Percentiles rank a stretch among this genome's conserved stretches.
Evolutionary conservation across 768 basidiomycete species (phyloP).

Genomic region (Russula ochroleuca): DNA sequence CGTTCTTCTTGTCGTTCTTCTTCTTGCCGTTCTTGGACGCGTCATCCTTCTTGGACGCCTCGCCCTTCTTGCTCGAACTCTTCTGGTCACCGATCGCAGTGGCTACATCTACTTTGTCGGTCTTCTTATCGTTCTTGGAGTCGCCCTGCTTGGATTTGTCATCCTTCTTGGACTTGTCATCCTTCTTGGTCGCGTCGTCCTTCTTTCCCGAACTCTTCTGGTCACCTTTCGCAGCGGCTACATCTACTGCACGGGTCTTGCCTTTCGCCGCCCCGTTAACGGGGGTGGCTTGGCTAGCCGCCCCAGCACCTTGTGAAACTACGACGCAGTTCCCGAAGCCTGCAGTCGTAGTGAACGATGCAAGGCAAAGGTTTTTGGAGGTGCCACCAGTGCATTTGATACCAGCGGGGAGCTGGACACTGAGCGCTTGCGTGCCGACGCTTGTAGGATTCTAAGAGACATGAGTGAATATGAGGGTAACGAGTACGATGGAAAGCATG

Average conservation of each 20-base stretch:
- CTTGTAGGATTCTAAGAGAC: constrained; percentile 38
- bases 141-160: not conserved
- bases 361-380: constrained; percentile 45
- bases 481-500: no score
- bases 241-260: not conserved
- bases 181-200: not conserved
- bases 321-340: constrained; percentile 55
- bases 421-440: constrained; percentile 40
- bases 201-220: no score
- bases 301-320: constrained; percentile 35
- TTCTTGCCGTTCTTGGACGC: not conserved
- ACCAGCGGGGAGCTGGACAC: constrained; percentile 44
- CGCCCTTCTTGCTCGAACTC: no score
- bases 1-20: not conserved
- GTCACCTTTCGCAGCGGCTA: not conserved
- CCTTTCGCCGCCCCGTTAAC: constrained; percentile 5
- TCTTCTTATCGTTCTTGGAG: not conserved
- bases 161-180: not conserved
- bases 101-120: no score
- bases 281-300: no score
- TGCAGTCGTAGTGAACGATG: constrained; percentile 46
- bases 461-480: not conserved
- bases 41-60: not conserved
- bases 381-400: constrained; percentile 50
- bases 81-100: no score